These are phyloP conservation scores for Colletotrichum sojae DNA, from an alignment of 2,329 filamentous ascomycete genomes.

Conservation along the genomic window DNA sequence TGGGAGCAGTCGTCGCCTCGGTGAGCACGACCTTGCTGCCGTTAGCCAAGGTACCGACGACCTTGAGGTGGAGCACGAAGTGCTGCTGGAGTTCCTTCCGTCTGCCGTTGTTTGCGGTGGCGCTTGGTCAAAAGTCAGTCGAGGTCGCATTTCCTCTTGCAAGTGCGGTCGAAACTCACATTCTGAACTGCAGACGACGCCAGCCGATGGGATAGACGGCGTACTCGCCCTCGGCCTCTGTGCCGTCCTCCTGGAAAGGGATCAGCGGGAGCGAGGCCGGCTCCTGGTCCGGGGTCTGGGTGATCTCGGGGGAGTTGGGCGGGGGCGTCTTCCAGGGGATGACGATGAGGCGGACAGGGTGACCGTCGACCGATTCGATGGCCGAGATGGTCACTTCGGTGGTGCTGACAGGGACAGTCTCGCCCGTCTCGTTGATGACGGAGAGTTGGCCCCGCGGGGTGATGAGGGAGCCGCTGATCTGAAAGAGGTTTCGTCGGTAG, in stretches of 20 bases:
- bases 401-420: slow-evolving; percentile 84
- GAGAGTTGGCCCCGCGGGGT: slow-evolving; percentile 84
- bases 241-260: slow-evolving; percentile 73
- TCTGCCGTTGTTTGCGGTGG: slow-evolving; percentile 95
- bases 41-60: slow-evolving; percentile 85
- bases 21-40: slow-evolving; percentile 86
- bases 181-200: slow-evolving; percentile 93
- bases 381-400: slow-evolving; percentile 93
- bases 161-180: slow-evolving; percentile 60
- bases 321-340: slow-evolving; percentile 98
- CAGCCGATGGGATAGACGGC: slow-evolving; percentile 94
- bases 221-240: slow-evolving; percentile 80
- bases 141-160: neutral
- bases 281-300: slow-evolving; percentile 82
- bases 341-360: slow-evolving; percentile 92
- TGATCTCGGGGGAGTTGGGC: slow-evolving; percentile 79
- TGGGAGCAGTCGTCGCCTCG: slow-evolving; percentile 88
- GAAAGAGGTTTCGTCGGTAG: slow-evolving; percentile 95
- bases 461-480: slow-evolving; percentile 91
- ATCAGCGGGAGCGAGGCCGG: slow-evolving; percentile 85
- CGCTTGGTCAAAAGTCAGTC: slow-evolving; percentile 60
- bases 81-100: slow-evolving; percentile 97
- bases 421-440: slow-evolving; percentile 86
- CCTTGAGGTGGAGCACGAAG: slow-evolving; percentile 90
- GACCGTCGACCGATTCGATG: slow-evolving; percentile 94